Conservation (phyloP, 192 early-diverging fungal species). For the Entomortierella parvispora region DNA sequence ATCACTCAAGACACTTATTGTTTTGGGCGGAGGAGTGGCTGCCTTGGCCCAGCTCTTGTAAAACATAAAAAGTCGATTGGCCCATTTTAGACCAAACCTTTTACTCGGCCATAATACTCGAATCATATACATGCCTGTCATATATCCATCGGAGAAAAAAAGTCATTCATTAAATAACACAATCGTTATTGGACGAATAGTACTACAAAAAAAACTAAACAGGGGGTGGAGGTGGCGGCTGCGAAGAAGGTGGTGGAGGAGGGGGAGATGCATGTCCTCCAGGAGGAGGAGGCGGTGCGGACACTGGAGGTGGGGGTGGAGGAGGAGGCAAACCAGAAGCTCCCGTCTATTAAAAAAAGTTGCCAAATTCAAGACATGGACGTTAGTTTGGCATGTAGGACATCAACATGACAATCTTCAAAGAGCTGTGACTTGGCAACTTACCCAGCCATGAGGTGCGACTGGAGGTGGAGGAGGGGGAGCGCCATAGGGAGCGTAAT, state of each 20-base stretch:
- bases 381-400: no score
- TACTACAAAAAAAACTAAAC: no score
- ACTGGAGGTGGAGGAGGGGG: conserved; percentile 40
- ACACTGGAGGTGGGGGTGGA: conserved; percentile 31
- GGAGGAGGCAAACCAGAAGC: conserved; percentile 48
- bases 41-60: conserved; percentile 27
- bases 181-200: no score
- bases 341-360: conserved; percentile 28
- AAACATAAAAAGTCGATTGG: neutral
- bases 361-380: no score
- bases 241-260: conserved; percentile 33
- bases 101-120: no score
- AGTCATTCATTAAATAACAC: no score
- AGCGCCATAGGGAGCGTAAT: conserved; percentile 23
- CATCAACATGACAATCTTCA: no score
- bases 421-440: no score
- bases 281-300: conserved; percentile 51
- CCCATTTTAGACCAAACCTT: no score
- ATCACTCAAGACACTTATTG: conserved; percentile 23
- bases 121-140: no score
- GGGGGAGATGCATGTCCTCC: conserved; percentile 21
- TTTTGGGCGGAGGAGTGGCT: conserved; percentile 18
- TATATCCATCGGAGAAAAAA: no score
- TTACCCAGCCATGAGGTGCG: conserved; percentile 35
- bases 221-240: conserved; percentile 53